Base-by-base conservation (phyloP, 179 eudicot species). In the Silene vulgaris region DNA sequence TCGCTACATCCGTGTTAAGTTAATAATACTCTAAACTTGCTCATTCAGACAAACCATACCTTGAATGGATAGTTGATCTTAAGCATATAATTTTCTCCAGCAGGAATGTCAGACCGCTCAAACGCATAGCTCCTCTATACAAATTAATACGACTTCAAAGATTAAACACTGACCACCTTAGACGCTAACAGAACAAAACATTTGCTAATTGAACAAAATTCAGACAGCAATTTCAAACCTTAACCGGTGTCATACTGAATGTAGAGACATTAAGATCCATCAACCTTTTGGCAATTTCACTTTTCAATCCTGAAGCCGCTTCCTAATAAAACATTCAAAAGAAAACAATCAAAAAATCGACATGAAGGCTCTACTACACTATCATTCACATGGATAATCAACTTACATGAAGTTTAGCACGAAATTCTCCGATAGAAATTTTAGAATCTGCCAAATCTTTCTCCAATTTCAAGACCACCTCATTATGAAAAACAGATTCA, bases 51-150 rank as follows among this genome's bases (percentile, higher is more conserved):
- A 23, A 1, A 20, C 20, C 67, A 50, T 83, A 95, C 99, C 97
- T 89, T 90, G 75, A 88, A 90, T 17, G 97, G 90, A 83, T 95
- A 95, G 77, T 84, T 95, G 82, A 95, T 84, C 85, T 95, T 89
- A 43, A 95, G 88, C 65, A 82, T 89, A 74, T 90, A 89, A 79
- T 87, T 90, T 82, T 90, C 96, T 74, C 93, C 97, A 30, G 60
- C 72, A 71, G 95, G 96, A 80, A 95, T 78, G 78, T 95, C 97
- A 77, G 88, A 79, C 56, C 90, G 89, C 80, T 95, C 99, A 86
- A 95, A 95, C 60, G 99, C 97, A 85, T 95, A 95, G 57, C 73
- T 89, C 80, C 97, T 95, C 99, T 95, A 76, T n/a, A 77, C 65
- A 78, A 77, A 57, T 69, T 8, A 64, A 69, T 52, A 28, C 0